Evolutionary conservation across 2,329 filamentous ascomycete species (phyloP), one percentile per base, ranked within the genome.

Genomic region (Ophiosphaerella narmari): DNA sequence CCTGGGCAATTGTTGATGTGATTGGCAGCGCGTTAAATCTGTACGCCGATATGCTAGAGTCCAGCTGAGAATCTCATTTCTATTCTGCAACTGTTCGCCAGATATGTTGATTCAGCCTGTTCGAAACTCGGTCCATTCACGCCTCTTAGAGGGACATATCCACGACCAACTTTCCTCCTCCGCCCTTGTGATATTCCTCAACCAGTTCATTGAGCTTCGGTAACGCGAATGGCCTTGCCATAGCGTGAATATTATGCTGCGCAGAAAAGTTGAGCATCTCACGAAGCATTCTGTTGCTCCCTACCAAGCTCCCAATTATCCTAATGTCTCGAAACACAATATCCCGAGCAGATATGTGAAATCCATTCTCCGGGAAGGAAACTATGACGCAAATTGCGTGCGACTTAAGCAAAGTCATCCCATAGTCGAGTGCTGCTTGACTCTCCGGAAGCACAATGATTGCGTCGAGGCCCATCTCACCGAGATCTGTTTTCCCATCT

Each of bases 381-480:
- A 80, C 77, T 0, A 78, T 60, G 5, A 80, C 73, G 51, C 75
- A 78, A n/a, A 61, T 75, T 0, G 76, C 76, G 44, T 79, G 77
- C 39, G 75, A 76, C 39, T 72, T 73, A 16, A 80, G 54, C 5
- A 80, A 60, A 3, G 59, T 58, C 60, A 78, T 69, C 7, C 75
- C 77, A 44, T 77, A 80, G 50, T 80, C 77, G 54, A 80, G 80
- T 0, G 74, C 77, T 8, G 62, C 65, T 55, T 80, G 78, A 35
- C 71, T 75, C 53, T 80, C 78, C 0, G 78, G 76, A 16, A 80
- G 60, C 9, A 79, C 72, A 29, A 80, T 71, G 12, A 78, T 74
- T 1, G 76, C 74, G 55, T 80, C 77, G 14, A 79, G 57, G 0
- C 78, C 78, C 68, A 75, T 75, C 39, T 79, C 74, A 3, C 60